Conservation (phyloP, 2,329 filamentous ascomycete genomes). For the Alternaria arborescens region DNA sequence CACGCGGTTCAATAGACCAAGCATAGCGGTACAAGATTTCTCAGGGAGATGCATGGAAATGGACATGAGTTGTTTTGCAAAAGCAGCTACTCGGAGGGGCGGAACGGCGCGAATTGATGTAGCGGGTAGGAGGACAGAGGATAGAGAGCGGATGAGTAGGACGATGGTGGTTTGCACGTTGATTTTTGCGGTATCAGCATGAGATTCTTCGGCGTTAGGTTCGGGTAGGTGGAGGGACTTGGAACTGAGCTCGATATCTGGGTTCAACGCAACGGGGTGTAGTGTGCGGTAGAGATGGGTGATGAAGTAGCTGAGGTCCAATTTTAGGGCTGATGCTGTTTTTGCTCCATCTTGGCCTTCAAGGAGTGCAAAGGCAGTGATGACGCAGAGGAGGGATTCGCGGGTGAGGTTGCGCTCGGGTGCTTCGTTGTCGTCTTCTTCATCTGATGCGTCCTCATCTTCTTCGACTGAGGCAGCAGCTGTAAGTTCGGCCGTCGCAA, state of each 20-base stretch:
- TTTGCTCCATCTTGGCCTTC: slow-evolving; percentile 92
- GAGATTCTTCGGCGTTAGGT: slow-evolving; percentile 60
- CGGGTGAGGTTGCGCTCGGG: slow-evolving; percentile 75
- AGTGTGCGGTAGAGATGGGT: slow-evolving; percentile 91
- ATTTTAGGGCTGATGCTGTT: slow-evolving; percentile 79
- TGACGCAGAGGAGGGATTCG: slow-evolving; percentile 90
- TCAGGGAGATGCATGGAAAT: slow-evolving; percentile 86
- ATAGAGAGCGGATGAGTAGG: slow-evolving; percentile 85
- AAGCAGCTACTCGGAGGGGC: slow-evolving; percentile 85
- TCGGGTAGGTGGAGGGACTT: slow-evolving; percentile 77
- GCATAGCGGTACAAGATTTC: slow-evolving; percentile 82
- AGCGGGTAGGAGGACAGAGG: slow-evolving; percentile 79
- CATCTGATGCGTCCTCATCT: slow-evolving; percentile 59
- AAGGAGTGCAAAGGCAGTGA: slow-evolving; percentile 95
- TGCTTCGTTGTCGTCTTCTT: slow-evolving; percentile 57
- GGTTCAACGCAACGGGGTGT: slow-evolving; percentile 77
- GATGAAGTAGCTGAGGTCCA: slow-evolving; percentile 95
- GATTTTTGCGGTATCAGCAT: slow-evolving; percentile 71
- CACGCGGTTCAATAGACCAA: slow-evolving; percentile 80
- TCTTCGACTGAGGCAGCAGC: slow-evolving; percentile 58
- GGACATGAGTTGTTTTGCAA: slow-evolving; percentile 89
- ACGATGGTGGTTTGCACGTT: slow-evolving; percentile 96
- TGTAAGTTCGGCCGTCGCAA: slow-evolving; percentile 70
- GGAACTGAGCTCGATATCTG: slow-evolving; percentile 83
- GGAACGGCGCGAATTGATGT: slow-evolving; percentile 78